These are phyloP conservation scores for Grifola frondosa DNA, from an alignment of 1,284 basidiomycete genomes.

Conservation along the genomic window DNA sequence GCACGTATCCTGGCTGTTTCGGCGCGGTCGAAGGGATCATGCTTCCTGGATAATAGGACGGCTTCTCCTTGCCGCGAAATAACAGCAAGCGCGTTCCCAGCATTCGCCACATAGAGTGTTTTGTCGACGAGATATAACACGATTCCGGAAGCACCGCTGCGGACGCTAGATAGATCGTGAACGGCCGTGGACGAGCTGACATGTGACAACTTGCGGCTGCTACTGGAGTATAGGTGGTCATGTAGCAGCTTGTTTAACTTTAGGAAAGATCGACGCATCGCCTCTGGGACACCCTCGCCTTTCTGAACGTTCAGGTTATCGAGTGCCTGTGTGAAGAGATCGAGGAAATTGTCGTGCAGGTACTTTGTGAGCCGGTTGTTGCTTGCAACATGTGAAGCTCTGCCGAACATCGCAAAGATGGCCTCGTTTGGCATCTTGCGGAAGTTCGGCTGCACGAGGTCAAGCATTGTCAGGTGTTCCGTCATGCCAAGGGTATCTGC, in stretches of 20 bases:
- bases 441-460: constrained; percentile 91
- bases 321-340: constrained; percentile 61
- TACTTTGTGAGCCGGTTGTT: constrained; percentile 74
- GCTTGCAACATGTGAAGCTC: constrained; percentile 63
- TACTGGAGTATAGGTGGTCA: constrained; percentile 53
- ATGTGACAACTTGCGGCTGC: constrained; percentile 68
- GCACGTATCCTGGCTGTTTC: constrained; percentile 88
- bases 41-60: constrained; percentile 75
- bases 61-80: constrained; percentile 83
- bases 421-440: constrained; percentile 78
- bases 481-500: constrained; percentile 88
- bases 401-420: constrained; percentile 96
- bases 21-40: constrained; percentile 87
- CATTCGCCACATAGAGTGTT: constrained; percentile 89
- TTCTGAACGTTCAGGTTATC: constrained; percentile 45
- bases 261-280: constrained; percentile 84
- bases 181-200: constrained; percentile 48
- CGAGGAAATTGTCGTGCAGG: constrained; percentile 78
- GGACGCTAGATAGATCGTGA: constrained; percentile 47
- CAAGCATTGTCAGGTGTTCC: constrained; percentile 86
- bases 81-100: constrained; percentile 88
- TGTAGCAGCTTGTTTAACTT: constrained; percentile 79
- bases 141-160: constrained; percentile 84
- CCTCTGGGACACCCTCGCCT: constrained; percentile 68
- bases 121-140: constrained; percentile 84